Conservation (phyloP, 768 basidiomycete species). For the Rhodotorula taiwanensis region DNA sequence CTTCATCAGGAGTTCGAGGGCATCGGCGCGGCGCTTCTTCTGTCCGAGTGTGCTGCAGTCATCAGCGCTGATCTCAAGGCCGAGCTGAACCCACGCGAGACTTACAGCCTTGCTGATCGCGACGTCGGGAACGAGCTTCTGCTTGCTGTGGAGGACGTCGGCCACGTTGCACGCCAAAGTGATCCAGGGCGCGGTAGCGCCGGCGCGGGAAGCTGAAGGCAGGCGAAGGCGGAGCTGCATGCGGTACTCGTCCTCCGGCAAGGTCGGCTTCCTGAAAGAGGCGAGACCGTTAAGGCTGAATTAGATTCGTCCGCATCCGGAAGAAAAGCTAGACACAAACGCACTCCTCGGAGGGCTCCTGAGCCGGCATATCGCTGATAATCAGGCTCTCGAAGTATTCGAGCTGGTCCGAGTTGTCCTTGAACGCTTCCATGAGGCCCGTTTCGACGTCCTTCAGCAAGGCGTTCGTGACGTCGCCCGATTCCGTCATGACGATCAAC, state of each 20-base stretch:
- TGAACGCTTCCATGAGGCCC: conserved; percentile 14
- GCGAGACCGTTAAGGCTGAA: neutral
- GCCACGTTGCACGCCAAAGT: conserved; percentile 23
- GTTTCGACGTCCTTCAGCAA: conserved; percentile 15
- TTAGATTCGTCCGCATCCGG: too few species aligned
- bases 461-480: conserved; percentile 26
- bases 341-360: conserved; percentile 3
- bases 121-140: conserved; percentile 10
- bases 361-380: conserved; percentile 17
- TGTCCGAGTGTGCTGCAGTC: neutral
- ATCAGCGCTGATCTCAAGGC: neutral
- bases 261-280: neutral
- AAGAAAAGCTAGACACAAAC: too few species aligned
- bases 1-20: conserved; percentile 2
- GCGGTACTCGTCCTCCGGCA: conserved; percentile 10
- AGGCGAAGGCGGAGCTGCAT: conserved; percentile 23
- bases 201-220: neutral
- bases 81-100: neutral
- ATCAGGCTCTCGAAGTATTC: conserved; percentile 25
- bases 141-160: conserved; percentile 22
- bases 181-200: neutral
- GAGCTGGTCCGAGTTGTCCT: neutral
- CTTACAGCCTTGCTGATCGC: conserved; percentile 17
- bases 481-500: conserved; percentile 29
- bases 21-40: conserved; percentile 22